phyloP scores from a whole-genome alignment of 73 alveolate species.

The Paramecium pentaurelia region DNA sequence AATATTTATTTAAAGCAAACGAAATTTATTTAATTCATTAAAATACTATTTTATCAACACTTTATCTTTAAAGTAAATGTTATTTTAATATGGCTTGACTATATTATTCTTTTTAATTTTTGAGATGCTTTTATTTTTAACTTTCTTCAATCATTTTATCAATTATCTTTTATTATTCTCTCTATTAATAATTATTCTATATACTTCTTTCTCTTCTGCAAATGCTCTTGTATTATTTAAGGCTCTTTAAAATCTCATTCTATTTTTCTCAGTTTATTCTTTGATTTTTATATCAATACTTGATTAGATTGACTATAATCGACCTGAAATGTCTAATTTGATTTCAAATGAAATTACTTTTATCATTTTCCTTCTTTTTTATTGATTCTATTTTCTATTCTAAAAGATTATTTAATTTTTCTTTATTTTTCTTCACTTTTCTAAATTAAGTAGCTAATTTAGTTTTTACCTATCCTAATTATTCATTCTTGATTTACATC shows the following conservation, averaged over 20 bases:
- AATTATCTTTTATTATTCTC: background rate
- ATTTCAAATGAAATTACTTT: background rate
- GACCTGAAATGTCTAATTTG: background rate
- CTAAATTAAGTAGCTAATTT: background rate
- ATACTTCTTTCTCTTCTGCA: background rate
- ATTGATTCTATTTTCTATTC: background rate
- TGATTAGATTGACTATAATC: background rate
- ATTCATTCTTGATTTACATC: background rate
- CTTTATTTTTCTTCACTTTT: background rate
- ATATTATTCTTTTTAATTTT: background rate
- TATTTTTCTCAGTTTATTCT: conserved; percentile 23
- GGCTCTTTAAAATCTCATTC: background rate
- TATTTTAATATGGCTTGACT: background rate
- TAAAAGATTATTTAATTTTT: background rate
- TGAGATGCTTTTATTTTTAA: background rate
- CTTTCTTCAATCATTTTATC: background rate
- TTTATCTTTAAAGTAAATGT: background rate
- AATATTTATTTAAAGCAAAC: background rate
- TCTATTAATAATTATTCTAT: background rate
- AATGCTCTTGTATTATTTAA: background rate
- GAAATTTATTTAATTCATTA: background rate
- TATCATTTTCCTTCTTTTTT: background rate
- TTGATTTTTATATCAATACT: background rate
- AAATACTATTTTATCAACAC: background rate
- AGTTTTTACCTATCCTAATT: background rate